Percentiles rank a stretch among this genome's conserved stretches.
phyloP scores from a whole-genome alignment of 805 yeast species.

The Phaffomyces opuntiae region DNA sequence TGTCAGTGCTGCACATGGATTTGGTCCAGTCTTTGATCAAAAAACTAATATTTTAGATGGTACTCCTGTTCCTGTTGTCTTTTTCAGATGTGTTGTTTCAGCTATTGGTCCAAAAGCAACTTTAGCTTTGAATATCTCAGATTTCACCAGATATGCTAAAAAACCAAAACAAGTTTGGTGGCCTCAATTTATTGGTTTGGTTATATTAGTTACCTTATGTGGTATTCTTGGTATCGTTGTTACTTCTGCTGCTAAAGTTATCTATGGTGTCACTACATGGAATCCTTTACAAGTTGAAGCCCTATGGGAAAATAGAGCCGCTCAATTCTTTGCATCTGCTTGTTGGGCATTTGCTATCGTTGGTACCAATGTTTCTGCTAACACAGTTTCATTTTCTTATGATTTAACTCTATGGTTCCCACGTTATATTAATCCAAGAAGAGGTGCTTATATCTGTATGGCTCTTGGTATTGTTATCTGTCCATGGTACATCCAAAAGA shows the following conservation, averaged over 20 bases:
- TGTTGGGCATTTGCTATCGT: constrained; percentile 27
- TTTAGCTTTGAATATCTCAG: constrained; percentile 31
- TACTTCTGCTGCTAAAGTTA: constrained; percentile 29
- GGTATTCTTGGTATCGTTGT: constrained; percentile 28
- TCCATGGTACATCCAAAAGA: constrained; percentile 60
- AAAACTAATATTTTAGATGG: constrained; percentile 19
- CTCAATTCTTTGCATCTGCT: constrained; percentile 16
- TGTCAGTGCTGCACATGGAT: constrained; percentile 23
- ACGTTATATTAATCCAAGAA: constrained; percentile 47
- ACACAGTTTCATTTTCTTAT: constrained; percentile 54
- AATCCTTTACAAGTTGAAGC: constrained; percentile 34
- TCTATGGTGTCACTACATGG: constrained; percentile 36
- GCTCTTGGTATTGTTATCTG: constrained; percentile 58
- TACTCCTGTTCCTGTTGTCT: constrained; percentile 18
- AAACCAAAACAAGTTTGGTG: constrained; percentile 24
- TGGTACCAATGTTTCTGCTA: constrained; percentile 68
- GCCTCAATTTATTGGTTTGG: constrained; percentile 27
- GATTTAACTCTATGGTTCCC: constrained; percentile 54
- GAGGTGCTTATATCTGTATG: constrained; percentile 65
- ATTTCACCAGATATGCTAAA: constrained; percentile 32
- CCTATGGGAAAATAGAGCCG: constrained; percentile 25
- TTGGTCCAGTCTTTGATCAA: constrained; percentile 22
- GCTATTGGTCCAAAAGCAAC: constrained; percentile 32
- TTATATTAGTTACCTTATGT: constrained; percentile 23
- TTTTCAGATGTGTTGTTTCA: constrained; percentile 23